A percentile compares a stretch with the other conserved stretches of the same genome.
These are phyloP conservation scores for Cornus florida DNA, from an alignment of 148 eudicot species.

Conservation along the genomic window DNA sequence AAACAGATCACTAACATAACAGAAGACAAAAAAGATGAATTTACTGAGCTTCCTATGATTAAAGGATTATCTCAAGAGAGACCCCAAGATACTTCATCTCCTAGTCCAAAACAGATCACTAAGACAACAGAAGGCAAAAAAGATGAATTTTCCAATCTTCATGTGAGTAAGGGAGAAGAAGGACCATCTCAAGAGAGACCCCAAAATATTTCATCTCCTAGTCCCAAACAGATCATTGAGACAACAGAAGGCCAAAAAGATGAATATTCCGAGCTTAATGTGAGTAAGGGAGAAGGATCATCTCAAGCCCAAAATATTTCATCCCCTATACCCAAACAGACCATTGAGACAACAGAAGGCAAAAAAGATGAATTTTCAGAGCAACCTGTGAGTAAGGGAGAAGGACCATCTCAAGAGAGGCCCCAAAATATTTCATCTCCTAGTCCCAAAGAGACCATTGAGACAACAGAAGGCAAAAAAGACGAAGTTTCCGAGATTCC, in stretches of 20 bases:
- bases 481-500: slow-evolving; percentile 7
- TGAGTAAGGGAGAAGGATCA: not conserved
- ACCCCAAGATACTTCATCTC: not conserved
- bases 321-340: slow-evolving; percentile 2
- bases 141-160: slow-evolving; percentile 6
- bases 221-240: not conserved
- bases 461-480: not conserved
- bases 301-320: not conserved
- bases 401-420: too few relatives aligned
- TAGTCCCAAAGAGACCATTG: not conserved
- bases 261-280: not conserved
- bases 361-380: too few relatives aligned
- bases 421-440: not conserved
- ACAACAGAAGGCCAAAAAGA: not conserved
- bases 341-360: not conserved
- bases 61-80: too few relatives aligned
- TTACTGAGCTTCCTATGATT: too few relatives aligned
- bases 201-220: slow-evolving; percentile 8
- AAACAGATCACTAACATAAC: too few relatives aligned
- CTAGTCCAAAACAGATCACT: not conserved
- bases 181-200: slow-evolving; percentile 12
- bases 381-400: not conserved
- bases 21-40: too few relatives aligned
- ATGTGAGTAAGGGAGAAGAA: not conserved
- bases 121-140: not conserved